Base-by-base conservation (phyloP, 768 basidiomycete species). In the Kwoniella pini region DNA sequence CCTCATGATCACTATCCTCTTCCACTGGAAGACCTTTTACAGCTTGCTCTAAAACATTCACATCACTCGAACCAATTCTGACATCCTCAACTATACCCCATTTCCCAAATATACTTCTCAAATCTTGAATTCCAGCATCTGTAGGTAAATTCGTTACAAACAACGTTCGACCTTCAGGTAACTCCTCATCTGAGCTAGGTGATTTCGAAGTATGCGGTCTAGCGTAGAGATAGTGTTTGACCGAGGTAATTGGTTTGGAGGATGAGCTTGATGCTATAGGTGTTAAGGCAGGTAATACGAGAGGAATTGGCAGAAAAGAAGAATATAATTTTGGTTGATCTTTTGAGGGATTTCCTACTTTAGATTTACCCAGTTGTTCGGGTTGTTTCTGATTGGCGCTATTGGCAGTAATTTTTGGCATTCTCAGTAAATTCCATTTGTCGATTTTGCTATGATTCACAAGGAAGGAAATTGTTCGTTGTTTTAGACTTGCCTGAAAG, bases 101-200 rank as follows among this genome's bases (percentile, higher is more conserved):
- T 22, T 82, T 70, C 71, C 87, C 87, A 81, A 94, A 94, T n/a
- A 96, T 81, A 11, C 84, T 79, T 1, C 85, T 80, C 0, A 96
- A 78, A 70, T 92, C 90, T 36, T 89, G 82, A 67, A 90, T 89
- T 0, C 90, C 89, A 2, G 90, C 85, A 75, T 95, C 91, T 56
- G 91, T 87, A 1, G 94, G 92, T 4, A 94, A 80, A 69, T 97
- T 96, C 55, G 89, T 89, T 2, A 94, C 80, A 71, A 97, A 97
- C 10, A 95, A 81, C 0, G 91, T 94, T 15, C 84, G 85, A 30
- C 84, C 75, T 65, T 84, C 80, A 53, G 80, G 82, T 39, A 65
- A 61, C 6, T 43, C 21, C 7, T 64, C 40, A 15, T 30, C 26
- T 3, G 82, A 80, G 9, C n/a, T 53, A 9, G 60, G 15, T 13